Evolutionary conservation across 192 early-diverging fungal genomes (phyloP).

Genomic region (Coemansia sp.): DNA sequence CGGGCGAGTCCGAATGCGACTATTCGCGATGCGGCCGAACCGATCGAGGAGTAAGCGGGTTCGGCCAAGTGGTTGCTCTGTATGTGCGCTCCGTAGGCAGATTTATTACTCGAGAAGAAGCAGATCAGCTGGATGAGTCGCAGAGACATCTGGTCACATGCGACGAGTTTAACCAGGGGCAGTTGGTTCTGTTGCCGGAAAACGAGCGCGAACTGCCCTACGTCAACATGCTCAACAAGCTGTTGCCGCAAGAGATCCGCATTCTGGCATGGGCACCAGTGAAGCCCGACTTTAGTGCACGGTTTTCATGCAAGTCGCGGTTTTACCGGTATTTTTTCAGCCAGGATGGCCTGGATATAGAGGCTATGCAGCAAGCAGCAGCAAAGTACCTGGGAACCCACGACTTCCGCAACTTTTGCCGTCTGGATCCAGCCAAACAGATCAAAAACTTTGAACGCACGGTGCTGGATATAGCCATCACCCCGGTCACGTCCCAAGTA

Average conservation of each 20-base stretch:
- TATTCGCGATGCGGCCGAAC: constrained; percentile 84
- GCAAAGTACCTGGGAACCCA: constrained; percentile 71
- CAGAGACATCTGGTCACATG: constrained; percentile 15
- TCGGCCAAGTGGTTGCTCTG: constrained; percentile 85
- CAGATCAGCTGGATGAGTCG: constrained; percentile 26
- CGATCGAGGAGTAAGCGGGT: constrained; percentile 84
- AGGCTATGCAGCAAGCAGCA: constrained; percentile 72
- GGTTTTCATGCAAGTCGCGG: constrained; percentile 79
- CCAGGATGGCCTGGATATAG: constrained; percentile 63
- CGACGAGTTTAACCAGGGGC: constrained; percentile 23
- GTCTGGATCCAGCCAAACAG: constrained; percentile 84
- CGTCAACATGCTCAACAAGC: constrained; percentile 75
- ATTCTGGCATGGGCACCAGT: constrained; percentile 91
- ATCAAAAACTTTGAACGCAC: constrained; percentile 74
- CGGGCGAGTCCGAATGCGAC: constrained; percentile 61
- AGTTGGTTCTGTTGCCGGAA: constrained; percentile 22
- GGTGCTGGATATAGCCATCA: constrained; percentile 64
- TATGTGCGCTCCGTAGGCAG: constrained; percentile 66
- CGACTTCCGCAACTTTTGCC: constrained; percentile 96
- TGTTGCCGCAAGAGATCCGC: constrained; percentile 85
- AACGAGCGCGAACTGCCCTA: constrained; percentile 69
- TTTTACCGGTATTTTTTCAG: constrained; percentile 92
- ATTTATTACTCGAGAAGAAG: constrained; percentile 40
- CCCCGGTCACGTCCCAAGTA: constrained; percentile 40
- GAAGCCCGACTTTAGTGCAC: constrained; percentile 70